Percentiles rank a stretch among this genome's conserved stretches.
Evolutionary conservation across 805 yeast species (phyloP).

Genomic region (Zygotorulaspora florentina): DNA sequence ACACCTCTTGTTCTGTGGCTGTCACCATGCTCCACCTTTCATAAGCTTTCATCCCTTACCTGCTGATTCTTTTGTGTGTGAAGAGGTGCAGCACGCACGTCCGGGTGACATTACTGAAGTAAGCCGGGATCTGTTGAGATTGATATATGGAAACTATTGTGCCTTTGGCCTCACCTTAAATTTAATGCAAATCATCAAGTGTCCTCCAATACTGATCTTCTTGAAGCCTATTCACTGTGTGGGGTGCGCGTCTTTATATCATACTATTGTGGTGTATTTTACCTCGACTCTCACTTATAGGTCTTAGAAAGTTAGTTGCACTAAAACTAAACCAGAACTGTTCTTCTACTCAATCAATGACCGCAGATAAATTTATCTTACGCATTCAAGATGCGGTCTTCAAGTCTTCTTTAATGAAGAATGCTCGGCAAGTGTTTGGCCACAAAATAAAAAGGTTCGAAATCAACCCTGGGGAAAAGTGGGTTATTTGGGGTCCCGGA

Average conservation of each 20-base stretch:
- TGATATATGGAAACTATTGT: too few relatives aligned
- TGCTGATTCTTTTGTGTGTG: too few relatives aligned
- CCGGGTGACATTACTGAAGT: too few relatives aligned
- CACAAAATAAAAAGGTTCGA: slow-evolving; percentile 20
- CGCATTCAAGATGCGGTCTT: slow-evolving; percentile 35
- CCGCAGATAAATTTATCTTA: slow-evolving; percentile 10
- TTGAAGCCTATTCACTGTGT: too few relatives aligned
- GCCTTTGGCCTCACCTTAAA: too few relatives aligned
- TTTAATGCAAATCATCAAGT: too few relatives aligned
- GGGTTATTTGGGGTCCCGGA: slow-evolving; percentile 41
- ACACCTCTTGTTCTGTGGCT: background rate
- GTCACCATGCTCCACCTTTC: background rate
- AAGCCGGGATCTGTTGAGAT: too few relatives aligned
- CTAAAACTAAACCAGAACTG: background rate
- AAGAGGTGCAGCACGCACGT: too few relatives aligned
- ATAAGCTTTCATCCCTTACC: too few relatives aligned
- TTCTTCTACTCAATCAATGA: background rate
- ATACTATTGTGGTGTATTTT: background rate
- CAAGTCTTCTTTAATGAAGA: slow-evolving; percentile 36
- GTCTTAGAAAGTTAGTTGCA: background rate
- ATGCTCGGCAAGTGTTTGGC: slow-evolving; percentile 31
- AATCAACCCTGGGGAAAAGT: slow-evolving; percentile 35
- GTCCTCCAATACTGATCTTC: too few relatives aligned
- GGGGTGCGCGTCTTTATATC: too few relatives aligned
- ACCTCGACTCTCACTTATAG: background rate